phyloP scores from a whole-genome alignment of 2,329 filamentous ascomycete species.

The Exophiala mesophila region DNA sequence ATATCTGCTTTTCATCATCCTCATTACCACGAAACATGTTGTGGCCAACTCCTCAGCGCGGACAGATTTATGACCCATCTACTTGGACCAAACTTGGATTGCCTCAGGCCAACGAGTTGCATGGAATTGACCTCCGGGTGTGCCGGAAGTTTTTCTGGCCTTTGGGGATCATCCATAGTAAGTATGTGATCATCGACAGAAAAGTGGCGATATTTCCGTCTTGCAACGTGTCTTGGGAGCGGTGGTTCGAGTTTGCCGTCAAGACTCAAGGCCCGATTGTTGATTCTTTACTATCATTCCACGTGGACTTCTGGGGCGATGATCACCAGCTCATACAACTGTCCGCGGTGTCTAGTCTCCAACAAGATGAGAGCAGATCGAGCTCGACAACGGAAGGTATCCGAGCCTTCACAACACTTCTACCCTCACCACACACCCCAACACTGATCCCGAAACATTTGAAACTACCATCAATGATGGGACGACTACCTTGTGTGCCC shows the following conservation, averaged over 20 bases:
- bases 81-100: constrained; percentile 64
- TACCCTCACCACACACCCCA: constrained; percentile 41
- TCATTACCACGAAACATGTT: constrained; percentile 70
- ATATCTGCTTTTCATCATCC: constrained; percentile 70
- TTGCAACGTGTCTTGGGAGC: constrained; percentile 81
- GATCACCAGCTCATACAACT: constrained; percentile 1
- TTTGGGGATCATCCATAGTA: constrained; percentile 83
- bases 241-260: constrained; percentile 78
- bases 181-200: constrained; percentile 71
- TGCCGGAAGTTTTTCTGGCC: constrained; percentile 77
- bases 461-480: constrained; percentile 63
- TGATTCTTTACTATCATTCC: constrained; percentile 60
- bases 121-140: constrained; percentile 62
- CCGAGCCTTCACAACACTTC: constrained; percentile 22
- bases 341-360: neutral
- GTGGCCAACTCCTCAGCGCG: constrained; percentile 60
- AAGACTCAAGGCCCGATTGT: constrained; percentile 61
- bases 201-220: constrained; percentile 64
- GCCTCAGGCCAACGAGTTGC: constrained; percentile 50
- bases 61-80: constrained; percentile 56
- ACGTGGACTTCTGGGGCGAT: constrained; percentile 61
- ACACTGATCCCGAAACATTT: constrained; percentile 71
- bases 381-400: neutral
- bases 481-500: constrained; percentile 36
- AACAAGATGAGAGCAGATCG: neutral